A percentile compares a stretch with the other conserved stretches of the same genome.
phyloP scores from a whole-genome alignment of 2,329 filamentous ascomycete species.

The Fonsecaea erecta region DNA sequence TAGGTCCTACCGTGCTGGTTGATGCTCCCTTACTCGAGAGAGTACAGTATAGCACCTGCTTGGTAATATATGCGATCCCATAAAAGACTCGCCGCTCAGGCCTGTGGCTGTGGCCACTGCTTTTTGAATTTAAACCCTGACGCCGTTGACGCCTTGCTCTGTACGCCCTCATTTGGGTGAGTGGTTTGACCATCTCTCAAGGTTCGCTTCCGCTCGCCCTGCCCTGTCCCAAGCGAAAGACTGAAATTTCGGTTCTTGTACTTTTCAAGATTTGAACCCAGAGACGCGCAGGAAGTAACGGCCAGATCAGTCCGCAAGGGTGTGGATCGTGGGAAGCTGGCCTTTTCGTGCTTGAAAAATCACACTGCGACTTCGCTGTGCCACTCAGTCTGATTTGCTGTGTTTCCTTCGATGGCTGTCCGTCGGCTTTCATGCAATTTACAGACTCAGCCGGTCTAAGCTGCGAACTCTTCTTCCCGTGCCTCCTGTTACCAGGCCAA shows the following conservation, averaged over 20 bases:
- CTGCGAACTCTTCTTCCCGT: conserved; percentile 52
- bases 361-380: not conserved
- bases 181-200: conserved; percentile 20
- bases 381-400: not conserved
- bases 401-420: not conserved
- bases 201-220: not conserved
- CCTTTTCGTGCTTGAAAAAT: not conserved
- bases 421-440: conserved; percentile 23
- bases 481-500: conserved; percentile 54
- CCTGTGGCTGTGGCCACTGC: not conserved
- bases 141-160: conserved; percentile 1
- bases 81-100: not conserved
- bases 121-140: not conserved
- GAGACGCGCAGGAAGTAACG: not conserved
- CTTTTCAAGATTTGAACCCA: not conserved
- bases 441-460: conserved; percentile 56
- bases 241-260: not conserved
- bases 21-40: not conserved
- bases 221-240: not conserved
- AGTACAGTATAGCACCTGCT: not conserved
- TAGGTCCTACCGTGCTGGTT: not conserved
- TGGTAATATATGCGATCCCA: not conserved
- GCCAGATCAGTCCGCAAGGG: not conserved
- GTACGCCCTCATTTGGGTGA: not conserved
- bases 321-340: not conserved